Evolutionary conservation across 176 grass and related monocot genomes (phyloP).

Genomic region (Metroxylon sagu): DNA sequence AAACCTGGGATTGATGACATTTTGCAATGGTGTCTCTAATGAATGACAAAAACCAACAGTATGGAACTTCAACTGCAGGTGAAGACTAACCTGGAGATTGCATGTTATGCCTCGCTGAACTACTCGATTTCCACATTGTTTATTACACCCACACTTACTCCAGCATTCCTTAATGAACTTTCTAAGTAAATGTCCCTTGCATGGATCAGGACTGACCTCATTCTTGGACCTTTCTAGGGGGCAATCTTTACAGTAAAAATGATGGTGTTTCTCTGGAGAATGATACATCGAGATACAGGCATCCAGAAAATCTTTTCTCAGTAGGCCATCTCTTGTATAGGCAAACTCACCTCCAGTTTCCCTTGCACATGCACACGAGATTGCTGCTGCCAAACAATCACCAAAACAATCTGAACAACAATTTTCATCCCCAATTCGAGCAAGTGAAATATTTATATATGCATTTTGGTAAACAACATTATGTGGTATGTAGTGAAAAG

Average conservation of each 20-base stretch:
- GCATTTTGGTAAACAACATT: constrained; percentile 57
- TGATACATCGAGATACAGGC: constrained; percentile 31
- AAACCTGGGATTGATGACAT: no score
- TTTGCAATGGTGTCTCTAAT: no score
- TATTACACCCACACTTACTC: constrained; percentile 71
- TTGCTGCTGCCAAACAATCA: constrained; percentile 42
- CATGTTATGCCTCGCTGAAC: constrained; percentile 48
- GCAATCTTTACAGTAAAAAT: constrained; percentile 51
- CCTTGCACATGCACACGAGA: constrained; percentile 61
- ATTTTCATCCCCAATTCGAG: constrained; percentile 59
- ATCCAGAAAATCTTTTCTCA: constrained; percentile 55
- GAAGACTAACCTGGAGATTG: constrained; percentile 46
- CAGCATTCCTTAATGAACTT: constrained; percentile 90
- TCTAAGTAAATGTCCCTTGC: constrained; percentile 62
- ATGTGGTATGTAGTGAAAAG: constrained; percentile 50
- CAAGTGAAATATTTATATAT: constrained; percentile 48
- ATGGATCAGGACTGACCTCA: constrained; percentile 27
- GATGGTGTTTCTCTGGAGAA: constrained; percentile 32
- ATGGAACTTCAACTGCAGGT: no score
- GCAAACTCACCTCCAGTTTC: constrained; percentile 46
- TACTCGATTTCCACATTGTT: constrained; percentile 64
- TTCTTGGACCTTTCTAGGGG: constrained; percentile 49
- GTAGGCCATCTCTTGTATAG: constrained; percentile 52
- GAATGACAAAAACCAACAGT: no score
- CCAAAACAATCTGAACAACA: constrained; percentile 61